phyloP scores from a whole-genome alignment of 345 rosid genomes.

The Pistacia integerrima region DNA sequence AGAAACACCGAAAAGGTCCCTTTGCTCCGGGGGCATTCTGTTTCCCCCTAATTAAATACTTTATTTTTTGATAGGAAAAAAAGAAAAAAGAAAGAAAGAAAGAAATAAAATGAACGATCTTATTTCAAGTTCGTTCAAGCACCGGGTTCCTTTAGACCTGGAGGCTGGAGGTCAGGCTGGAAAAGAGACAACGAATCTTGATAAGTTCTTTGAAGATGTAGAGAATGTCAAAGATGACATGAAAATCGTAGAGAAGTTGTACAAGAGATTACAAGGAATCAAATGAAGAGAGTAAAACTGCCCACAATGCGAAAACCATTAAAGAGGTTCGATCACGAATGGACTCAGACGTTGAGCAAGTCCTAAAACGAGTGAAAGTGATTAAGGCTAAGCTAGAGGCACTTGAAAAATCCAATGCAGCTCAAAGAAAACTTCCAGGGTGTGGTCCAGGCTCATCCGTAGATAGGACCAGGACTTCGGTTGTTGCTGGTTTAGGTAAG shows the following conservation, averaged over 20 bases:
- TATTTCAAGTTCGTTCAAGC: constrained; percentile 62
- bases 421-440: constrained; percentile 63
- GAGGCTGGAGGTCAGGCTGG: constrained; percentile 30
- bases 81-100: background rate
- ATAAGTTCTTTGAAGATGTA: constrained; percentile 77
- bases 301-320: constrained; percentile 68
- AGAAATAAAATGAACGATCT: constrained; percentile 42
- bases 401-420: constrained; percentile 74
- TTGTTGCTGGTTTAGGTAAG: constrained; percentile 78
- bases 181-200: constrained; percentile 55
- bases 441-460: constrained; percentile 88
- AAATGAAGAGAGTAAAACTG: constrained; percentile 67
- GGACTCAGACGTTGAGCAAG: constrained; percentile 62
- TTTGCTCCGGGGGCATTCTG: background rate
- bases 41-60: background rate
- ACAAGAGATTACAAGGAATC: constrained; percentile 64
- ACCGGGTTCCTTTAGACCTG: constrained; percentile 44
- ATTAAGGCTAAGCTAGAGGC: constrained; percentile 75
- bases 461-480: constrained; percentile 81
- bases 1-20: background rate
- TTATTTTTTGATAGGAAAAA: background rate
- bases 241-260: constrained; percentile 58
- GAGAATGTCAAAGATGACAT: constrained; percentile 83
- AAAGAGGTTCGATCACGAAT: constrained; percentile 63
- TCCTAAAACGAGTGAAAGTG: constrained; percentile 67